Evolutionary conservation across 2,329 filamentous ascomycete genomes (phyloP).

Genomic region (Magnaporthiopsis incrustans): DNA sequence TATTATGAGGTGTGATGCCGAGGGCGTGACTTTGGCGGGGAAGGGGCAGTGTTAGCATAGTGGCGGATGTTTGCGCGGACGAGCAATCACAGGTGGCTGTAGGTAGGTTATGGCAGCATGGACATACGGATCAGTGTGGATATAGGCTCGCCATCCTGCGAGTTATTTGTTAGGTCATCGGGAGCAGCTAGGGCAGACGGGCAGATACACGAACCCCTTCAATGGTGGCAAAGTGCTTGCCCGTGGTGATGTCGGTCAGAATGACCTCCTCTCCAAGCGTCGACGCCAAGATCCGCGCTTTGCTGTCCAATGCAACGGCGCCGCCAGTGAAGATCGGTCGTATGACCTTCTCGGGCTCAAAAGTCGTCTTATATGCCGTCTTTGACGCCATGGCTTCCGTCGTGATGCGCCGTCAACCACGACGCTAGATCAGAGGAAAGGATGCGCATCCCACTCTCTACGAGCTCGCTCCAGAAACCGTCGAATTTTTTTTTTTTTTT

Average conservation of each 20-base stretch:
- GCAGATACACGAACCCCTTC: constrained; percentile 60
- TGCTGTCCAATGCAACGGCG: constrained; percentile 72
- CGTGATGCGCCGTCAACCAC: neutral
- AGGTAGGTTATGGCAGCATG: constrained; percentile 8
- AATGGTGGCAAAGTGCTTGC: constrained; percentile 72
- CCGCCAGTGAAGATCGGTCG: constrained; percentile 93
- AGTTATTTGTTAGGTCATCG: neutral
- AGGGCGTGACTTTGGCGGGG: constrained; percentile 63
- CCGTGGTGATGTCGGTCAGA: constrained; percentile 75
- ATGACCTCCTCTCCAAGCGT: constrained; percentile 89
- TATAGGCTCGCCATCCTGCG: constrained; percentile 68
- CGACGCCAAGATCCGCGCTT: constrained; percentile 75
- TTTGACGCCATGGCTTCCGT: constrained; percentile 49
- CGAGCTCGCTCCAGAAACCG: neutral
- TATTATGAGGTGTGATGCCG: constrained; percentile 77
- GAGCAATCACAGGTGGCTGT: neutral
- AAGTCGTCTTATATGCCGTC: constrained; percentile 72
- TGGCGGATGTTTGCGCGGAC: neutral
- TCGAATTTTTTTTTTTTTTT: constrained; percentile 17
- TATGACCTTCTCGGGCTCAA: constrained; percentile 74
- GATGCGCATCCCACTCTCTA: constrained; percentile 4
- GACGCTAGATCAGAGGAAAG: neutral
- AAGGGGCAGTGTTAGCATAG: constrained; percentile 14
- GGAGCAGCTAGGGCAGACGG: neutral
- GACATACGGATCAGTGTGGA: constrained; percentile 59